A percentile compares a stretch with the other conserved stretches of the same genome.
Conservation (phyloP, 2,329 filamentous ascomycete species). For the Cucurbitaria berberidis region DNA sequence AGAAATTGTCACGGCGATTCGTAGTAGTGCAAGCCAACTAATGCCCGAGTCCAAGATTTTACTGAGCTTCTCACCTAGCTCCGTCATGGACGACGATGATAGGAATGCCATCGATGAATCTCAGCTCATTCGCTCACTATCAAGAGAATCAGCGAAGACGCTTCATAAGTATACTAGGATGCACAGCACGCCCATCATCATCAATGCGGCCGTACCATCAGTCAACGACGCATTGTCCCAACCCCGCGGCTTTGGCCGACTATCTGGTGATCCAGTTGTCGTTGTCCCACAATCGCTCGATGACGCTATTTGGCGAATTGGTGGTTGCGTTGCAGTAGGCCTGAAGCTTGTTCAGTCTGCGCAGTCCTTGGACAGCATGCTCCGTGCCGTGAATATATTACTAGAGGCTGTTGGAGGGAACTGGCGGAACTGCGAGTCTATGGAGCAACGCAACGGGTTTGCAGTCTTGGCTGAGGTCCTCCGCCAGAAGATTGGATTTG, state of each 20-base stretch:
- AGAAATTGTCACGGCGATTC: slow-evolving; percentile 87
- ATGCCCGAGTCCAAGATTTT: slow-evolving; percentile 82
- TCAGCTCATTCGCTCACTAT: slow-evolving; percentile 77
- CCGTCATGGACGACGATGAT: slow-evolving; percentile 81
- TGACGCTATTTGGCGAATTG: slow-evolving; percentile 88
- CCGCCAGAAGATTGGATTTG: slow-evolving; percentile 75
- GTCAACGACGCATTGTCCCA: slow-evolving; percentile 88
- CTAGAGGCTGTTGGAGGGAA: slow-evolving; percentile 86
- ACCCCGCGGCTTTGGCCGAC: slow-evolving; percentile 77
- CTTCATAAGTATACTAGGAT: slow-evolving; percentile 73
- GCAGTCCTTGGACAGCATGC: slow-evolving; percentile 69
- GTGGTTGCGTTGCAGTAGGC: slow-evolving; percentile 86
- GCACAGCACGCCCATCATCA: slow-evolving; percentile 77
- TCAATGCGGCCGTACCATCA: slow-evolving; percentile 86
- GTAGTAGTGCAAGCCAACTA: slow-evolving; percentile 80
- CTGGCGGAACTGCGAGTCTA: slow-evolving; percentile 97
- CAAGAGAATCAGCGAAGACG: slow-evolving; percentile 70
- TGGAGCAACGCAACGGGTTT: slow-evolving; percentile 96
- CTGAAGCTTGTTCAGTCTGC: slow-evolving; percentile 84
- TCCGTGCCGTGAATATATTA: slow-evolving; percentile 80
- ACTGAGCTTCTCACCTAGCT: slow-evolving; percentile 80
- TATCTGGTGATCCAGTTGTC: slow-evolving; percentile 84
- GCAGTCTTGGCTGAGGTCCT: slow-evolving; percentile 83
- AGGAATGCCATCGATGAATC: slow-evolving; percentile 73
- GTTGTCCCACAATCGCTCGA: slow-evolving; percentile 84